phyloP scores from a whole-genome alignment of 1,284 basidiomycete species.

The Melampsora americana region DNA sequence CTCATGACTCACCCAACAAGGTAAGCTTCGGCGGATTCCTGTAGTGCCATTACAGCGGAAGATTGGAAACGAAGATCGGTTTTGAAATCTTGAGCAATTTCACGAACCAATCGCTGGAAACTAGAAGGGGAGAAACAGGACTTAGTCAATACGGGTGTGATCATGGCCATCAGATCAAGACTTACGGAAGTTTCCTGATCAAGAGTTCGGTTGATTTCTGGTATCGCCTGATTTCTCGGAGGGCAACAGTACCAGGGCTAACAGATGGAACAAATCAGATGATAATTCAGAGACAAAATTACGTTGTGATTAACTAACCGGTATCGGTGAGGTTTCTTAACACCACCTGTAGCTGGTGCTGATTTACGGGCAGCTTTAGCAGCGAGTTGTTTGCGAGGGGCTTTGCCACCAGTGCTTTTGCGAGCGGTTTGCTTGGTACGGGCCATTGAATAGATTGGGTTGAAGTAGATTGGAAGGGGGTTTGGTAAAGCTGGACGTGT shows the following conservation, averaged over 20 bases:
- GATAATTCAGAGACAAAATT: background rate
- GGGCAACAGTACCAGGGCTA: constrained; percentile 52
- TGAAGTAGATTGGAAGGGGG: background rate
- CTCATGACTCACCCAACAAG: constrained; percentile 52
- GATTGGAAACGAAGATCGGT: constrained; percentile 71
- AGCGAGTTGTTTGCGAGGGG: constrained; percentile 60
- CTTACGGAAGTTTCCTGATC: constrained; percentile 57
- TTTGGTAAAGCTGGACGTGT: background rate
- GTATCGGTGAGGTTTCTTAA: constrained; percentile 65
- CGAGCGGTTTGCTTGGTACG: constrained; percentile 63
- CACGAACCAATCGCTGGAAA: constrained; percentile 51
- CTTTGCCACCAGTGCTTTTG: constrained; percentile 64
- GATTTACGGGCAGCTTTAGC: constrained; percentile 60
- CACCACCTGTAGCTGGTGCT: constrained; percentile 60
- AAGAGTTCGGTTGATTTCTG: constrained; percentile 58
- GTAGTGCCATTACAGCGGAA: constrained; percentile 68
- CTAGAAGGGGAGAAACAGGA: constrained; percentile 27
- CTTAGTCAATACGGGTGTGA: background rate
- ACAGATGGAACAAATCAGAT: background rate
- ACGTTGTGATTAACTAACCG: constrained; percentile 55
- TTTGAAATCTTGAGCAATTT: constrained; percentile 54
- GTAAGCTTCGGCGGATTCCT: too few species aligned
- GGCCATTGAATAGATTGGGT: constrained; percentile 25
- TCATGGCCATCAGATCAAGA: constrained; percentile 32
- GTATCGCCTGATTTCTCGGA: constrained; percentile 51